A percentile compares a stretch with the other conserved stretches of the same genome.
Evolutionary conservation across 805 yeast species (phyloP).

Genomic region (Kodamaea jinghongensis): DNA sequence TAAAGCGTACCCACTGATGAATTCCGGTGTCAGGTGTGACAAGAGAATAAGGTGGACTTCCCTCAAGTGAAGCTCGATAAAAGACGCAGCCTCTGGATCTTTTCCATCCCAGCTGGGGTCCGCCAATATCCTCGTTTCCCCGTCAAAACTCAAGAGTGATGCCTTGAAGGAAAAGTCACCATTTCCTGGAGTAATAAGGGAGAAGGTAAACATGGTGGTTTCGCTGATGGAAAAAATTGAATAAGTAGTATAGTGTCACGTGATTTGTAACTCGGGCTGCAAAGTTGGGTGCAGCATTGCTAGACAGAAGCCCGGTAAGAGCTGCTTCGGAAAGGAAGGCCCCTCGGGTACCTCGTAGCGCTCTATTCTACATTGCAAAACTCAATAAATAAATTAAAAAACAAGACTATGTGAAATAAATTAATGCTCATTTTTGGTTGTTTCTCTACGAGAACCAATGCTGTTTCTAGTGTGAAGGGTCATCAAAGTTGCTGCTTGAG

Average conservation of each 20-base stretch:
- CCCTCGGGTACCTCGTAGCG: no score
- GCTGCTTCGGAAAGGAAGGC: no score
- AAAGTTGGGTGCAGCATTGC: no score
- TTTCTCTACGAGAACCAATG: conserved; percentile 18
- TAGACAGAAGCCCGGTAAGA: no score
- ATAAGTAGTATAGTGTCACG: background rate
- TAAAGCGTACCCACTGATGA: conserved; percentile 74
- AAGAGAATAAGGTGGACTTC: conserved; percentile 66
- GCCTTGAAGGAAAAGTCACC: conserved; percentile 37
- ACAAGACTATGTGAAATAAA: no score
- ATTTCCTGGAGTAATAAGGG: conserved; percentile 8
- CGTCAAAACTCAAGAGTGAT: conserved; percentile 55
- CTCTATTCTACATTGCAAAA: no score
- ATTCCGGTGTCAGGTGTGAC: conserved; percentile 84
- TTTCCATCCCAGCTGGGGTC: conserved; percentile 77
- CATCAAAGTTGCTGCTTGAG: conserved; percentile 47
- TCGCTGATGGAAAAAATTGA: conserved; percentile 1
- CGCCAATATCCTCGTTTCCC: conserved; percentile 52
- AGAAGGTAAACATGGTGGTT: conserved; percentile 8
- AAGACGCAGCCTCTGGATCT: conserved; percentile 28
- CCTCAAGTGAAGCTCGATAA: conserved; percentile 32
- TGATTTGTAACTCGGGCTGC: background rate
- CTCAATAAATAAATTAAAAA: no score
- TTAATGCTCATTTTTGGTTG: no score
- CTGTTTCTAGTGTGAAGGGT: conserved; percentile 43